These are phyloP conservation scores for Talaromyces sp. DNA, from an alignment of 2,329 filamentous ascomycete species.

Conservation along the genomic window DNA sequence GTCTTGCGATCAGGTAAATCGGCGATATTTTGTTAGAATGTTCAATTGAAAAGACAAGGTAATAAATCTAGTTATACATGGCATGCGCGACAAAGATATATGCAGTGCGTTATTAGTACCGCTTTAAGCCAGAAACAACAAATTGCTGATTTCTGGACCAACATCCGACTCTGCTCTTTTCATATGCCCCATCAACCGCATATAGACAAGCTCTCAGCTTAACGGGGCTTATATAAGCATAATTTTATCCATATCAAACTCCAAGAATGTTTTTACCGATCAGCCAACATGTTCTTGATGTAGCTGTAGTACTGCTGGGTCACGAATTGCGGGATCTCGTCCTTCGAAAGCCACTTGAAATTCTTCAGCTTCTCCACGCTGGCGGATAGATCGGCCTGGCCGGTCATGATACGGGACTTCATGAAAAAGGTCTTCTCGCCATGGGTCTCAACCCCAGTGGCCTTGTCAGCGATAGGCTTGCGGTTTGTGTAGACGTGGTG, in stretches of 20 bases:
- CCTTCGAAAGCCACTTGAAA: constrained; percentile 90
- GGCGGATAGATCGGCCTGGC: constrained; percentile 77
- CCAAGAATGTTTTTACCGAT: constrained; percentile 57
- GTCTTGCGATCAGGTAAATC: constrained; percentile 27
- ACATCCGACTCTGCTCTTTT: constrained; percentile 10
- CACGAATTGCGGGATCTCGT: constrained; percentile 76
- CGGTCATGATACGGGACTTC: constrained; percentile 94
- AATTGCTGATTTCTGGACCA: constrained; percentile 9
- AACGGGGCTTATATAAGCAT: no score
- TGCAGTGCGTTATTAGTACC: constrained; percentile 32
- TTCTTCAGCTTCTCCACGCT: constrained; percentile 76
- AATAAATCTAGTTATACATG: constrained; percentile 43
- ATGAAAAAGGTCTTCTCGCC: constrained; percentile 93
- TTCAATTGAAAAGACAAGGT: constrained; percentile 27
- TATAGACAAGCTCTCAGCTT: no score
- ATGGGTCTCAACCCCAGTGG: constrained; percentile 44
- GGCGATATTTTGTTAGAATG: neutral
- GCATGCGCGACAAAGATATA: constrained; percentile 39
- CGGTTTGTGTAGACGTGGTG: constrained; percentile 67
- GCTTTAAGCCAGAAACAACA: constrained; percentile 22
- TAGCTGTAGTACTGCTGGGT: constrained; percentile 69
- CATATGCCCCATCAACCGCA: constrained; percentile 3
- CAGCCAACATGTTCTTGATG: constrained; percentile 81
- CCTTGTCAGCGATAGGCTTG: constrained; percentile 48
- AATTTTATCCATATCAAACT: no score